A percentile compares a stretch with the other conserved stretches of the same genome.
Evolutionary conservation across 345 rosid genomes (phyloP).

Genomic region (Psidium friedrichsthalianum): DNA sequence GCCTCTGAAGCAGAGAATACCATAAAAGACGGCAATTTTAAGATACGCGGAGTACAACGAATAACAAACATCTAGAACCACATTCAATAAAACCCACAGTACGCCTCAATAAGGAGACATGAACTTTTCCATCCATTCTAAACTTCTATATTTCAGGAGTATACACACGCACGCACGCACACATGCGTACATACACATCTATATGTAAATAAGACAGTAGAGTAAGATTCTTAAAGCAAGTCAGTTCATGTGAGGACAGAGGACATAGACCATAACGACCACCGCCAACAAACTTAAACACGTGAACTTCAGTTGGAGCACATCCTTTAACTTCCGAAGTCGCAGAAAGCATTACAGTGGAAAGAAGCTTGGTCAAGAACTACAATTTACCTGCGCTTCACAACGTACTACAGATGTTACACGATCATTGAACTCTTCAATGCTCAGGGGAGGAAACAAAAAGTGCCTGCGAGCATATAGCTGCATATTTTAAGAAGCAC

Average conservation of each 20-base stretch:
- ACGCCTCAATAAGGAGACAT: not conserved
- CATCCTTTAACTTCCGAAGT: not conserved
- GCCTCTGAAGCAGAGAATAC: not conserved
- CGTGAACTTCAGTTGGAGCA: not conserved
- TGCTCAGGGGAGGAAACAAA: slow-evolving; percentile 65
- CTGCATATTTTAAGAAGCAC: slow-evolving; percentile 28
- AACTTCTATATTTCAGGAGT: not conserved
- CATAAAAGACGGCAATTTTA: not conserved
- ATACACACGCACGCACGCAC: not conserved
- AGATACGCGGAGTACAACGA: not conserved
- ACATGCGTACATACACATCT: rapidly evolving
- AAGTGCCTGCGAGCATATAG: slow-evolving; percentile 82
- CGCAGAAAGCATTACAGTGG: not conserved
- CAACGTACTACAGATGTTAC: slow-evolving; percentile 80
- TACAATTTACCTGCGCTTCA: slow-evolving; percentile 67
- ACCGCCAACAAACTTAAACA: not conserved
- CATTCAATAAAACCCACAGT: not conserved
- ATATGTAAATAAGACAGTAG: not conserved
- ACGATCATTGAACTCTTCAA: slow-evolving; percentile 72
- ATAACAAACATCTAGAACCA: not conserved
- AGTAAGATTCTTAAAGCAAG: not conserved
- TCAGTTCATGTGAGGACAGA: not conserved
- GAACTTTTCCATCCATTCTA: not conserved
- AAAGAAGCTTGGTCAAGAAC: not conserved
- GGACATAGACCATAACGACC: not conserved